Percentiles rank a stretch among this genome's conserved stretches.
phyloP scores from a whole-genome alignment of 805 yeast genomes.

The Zygoascus ofunaensis region DNA sequence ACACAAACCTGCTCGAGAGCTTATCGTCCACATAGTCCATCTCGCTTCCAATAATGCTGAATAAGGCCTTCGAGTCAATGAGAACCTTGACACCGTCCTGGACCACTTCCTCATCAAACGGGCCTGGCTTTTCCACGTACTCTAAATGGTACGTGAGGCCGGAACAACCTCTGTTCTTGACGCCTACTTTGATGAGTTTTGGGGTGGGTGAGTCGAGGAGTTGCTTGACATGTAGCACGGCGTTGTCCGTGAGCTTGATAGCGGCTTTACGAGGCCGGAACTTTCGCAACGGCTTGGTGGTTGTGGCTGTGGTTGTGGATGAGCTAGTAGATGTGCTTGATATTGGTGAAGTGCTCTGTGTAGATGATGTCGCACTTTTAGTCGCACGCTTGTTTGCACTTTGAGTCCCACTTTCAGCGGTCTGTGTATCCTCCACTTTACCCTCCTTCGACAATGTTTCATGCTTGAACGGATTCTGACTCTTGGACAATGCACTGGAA shows the following conservation, averaged over 20 bases:
- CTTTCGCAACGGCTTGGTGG: conserved; percentile 39
- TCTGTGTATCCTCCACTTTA: neutral
- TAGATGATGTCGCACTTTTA: conserved; percentile 1
- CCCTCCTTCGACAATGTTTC: too few species aligned
- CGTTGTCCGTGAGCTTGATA: conserved; percentile 68
- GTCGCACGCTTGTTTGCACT: neutral
- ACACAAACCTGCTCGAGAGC: conserved; percentile 77
- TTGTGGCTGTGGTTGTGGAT: conserved; percentile 15
- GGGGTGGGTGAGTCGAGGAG: conserved; percentile 78
- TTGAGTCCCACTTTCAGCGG: too few species aligned
- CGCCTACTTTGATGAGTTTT: conserved; percentile 82
- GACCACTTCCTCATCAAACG: conserved; percentile 83
- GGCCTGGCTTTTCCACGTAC: conserved; percentile 84
- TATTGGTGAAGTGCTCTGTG: neutral
- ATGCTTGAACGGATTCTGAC: neutral
- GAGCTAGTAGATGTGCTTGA: conserved; percentile 2
- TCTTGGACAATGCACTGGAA: neutral
- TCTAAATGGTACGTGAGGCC: conserved; percentile 88
- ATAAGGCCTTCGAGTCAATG: conserved; percentile 91
- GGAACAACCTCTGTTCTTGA: conserved; percentile 93
- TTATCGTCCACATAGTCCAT: conserved; percentile 99
- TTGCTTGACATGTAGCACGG: conserved; percentile 58
- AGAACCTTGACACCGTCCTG: conserved; percentile 91
- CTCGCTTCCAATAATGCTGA: conserved; percentile 91
- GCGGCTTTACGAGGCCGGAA: conserved; percentile 85